A percentile compares a stretch with the other conserved stretches of the same genome.
phyloP scores from a whole-genome alignment of 139 green algal genomes.

The Chlorella sp. region DNA sequence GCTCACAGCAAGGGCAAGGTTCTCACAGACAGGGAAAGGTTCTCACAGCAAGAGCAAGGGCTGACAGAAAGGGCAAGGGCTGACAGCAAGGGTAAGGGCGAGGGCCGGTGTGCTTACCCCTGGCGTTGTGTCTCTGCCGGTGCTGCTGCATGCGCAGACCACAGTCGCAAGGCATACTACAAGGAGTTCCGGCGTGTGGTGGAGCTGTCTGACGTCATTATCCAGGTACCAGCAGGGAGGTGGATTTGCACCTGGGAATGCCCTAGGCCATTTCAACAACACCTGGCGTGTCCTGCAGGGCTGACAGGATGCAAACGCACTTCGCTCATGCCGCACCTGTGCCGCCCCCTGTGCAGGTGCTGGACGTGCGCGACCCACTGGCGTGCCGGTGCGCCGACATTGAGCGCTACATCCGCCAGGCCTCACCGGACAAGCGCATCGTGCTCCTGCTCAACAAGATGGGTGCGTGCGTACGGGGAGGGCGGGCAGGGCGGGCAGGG shows the following conservation, averaged over 20 bases:
- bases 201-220: constrained; percentile 87
- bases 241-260: background rate
- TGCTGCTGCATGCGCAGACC: constrained; percentile 44
- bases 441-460: constrained; percentile 99
- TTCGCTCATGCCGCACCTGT: background rate
- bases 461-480: too few species aligned
- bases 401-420: constrained; percentile 77
- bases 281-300: background rate
- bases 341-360: constrained; percentile 59
- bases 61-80: too few species aligned
- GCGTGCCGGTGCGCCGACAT: constrained; percentile 88
- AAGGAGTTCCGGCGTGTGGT: constrained; percentile 94
- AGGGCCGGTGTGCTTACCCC: too few species aligned
- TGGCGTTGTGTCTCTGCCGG: too few species aligned
- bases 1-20: too few species aligned
- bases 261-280: background rate
- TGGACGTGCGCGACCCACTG: constrained; percentile 92
- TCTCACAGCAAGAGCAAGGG: too few species aligned
- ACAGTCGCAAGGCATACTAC: constrained; percentile 82
- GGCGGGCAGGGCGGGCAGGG: too few species aligned
- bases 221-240: too few species aligned
- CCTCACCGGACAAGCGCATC: constrained; percentile 82
- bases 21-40: background rate
- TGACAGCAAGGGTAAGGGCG: too few species aligned
- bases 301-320: background rate